phyloP scores from a whole-genome alignment of 2,329 filamentous ascomycete species.

The Dissoconium aciculare region DNA sequence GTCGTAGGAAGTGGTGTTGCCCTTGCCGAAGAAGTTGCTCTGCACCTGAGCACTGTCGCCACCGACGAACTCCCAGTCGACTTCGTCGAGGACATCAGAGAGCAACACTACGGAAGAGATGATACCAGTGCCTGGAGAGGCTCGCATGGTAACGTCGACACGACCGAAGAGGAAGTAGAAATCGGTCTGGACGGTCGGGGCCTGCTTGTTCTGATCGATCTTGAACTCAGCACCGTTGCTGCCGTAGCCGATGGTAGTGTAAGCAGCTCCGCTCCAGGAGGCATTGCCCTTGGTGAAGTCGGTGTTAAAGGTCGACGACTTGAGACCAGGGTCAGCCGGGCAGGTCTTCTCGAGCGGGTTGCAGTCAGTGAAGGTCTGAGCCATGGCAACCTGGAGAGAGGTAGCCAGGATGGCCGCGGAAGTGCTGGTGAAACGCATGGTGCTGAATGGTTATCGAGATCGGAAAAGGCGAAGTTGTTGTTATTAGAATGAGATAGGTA shows the following conservation, averaged over 20 bases:
- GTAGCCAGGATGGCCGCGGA: conserved; percentile 23
- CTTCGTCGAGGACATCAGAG: conserved; percentile 69
- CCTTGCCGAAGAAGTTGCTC: conserved; percentile 65
- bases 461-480: conserved; percentile 1
- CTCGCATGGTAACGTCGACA: conserved; percentile 63
- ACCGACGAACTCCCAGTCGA: conserved; percentile 74
- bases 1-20: conserved; percentile 54
- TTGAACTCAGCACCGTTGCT: conserved; percentile 53
- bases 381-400: conserved; percentile 38
- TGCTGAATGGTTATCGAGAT: conserved; percentile 5
- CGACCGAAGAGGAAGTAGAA: conserved; percentile 72
- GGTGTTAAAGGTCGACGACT: conserved; percentile 37
- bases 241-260: conserved; percentile 49
- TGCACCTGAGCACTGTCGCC: conserved; percentile 46
- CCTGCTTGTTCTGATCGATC: conserved; percentile 54
- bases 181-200: conserved; percentile 61
- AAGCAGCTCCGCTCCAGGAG: conserved; percentile 46
- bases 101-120: conserved; percentile 69
- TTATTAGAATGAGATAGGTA: not conserved
- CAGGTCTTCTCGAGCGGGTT: conserved; percentile 61
- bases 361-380: conserved; percentile 65
- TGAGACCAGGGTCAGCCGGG: conserved; percentile 55
- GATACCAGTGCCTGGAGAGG: conserved; percentile 57
- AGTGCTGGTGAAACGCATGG: conserved; percentile 19
- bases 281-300: conserved; percentile 42